These are phyloP conservation scores for Cornus suecica DNA, from an alignment of 148 eudicot species.

Conservation along the genomic window DNA sequence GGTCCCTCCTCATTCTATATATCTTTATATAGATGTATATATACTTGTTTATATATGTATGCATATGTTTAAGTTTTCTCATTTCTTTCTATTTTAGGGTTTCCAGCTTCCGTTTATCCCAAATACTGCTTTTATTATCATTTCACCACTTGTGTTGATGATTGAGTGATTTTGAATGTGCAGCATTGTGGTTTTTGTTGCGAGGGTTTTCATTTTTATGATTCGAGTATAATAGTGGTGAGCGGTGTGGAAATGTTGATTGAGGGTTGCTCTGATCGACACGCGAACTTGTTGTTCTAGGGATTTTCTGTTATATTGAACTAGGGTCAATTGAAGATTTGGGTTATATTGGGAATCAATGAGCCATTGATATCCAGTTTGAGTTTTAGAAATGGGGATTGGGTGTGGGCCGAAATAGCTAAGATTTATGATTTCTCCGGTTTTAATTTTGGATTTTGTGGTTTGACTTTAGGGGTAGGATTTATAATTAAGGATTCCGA, in stretches of 20 bases:
- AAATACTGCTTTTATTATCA: background rate
- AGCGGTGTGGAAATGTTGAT: background rate
- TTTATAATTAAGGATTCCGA: background rate
- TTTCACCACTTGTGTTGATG: no score
- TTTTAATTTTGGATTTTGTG: background rate
- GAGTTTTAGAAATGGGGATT: background rate
- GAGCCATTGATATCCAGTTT: background rate
- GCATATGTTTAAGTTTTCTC: background rate
- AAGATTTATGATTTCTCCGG: background rate
- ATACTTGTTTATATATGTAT: background rate
- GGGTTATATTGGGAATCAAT: background rate
- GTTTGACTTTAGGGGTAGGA: background rate
- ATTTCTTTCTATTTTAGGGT: slow-evolving; percentile 1
- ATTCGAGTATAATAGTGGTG: background rate
- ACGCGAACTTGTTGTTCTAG: background rate
- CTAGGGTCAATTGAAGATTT: background rate
- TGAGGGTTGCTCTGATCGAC: background rate
- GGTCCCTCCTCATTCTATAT: slow-evolving; percentile 26
- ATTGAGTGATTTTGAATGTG: slow-evolving; percentile 3
- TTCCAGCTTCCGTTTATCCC: background rate
- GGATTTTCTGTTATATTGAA: background rate
- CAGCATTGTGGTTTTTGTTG: background rate
- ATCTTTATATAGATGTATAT: background rate
- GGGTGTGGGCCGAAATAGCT: background rate
- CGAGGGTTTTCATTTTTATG: background rate